Percentiles rank a stretch among this genome's conserved stretches.
phyloP scores from a whole-genome alignment of 495 filamentous ascomycete genomes.

The Cetradonia linearis region DNA sequence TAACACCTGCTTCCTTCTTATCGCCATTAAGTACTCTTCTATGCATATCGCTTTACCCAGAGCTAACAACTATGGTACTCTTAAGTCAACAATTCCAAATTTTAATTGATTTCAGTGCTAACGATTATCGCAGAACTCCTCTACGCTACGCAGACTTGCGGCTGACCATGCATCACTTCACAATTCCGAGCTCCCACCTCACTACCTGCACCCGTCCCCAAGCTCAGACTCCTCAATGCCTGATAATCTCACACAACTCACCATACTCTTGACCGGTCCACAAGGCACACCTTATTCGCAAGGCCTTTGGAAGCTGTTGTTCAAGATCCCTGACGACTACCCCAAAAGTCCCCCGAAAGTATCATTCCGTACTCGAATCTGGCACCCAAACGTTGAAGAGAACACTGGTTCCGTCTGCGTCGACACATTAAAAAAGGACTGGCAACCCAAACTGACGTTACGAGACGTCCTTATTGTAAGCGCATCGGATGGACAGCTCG shows the following conservation, averaged over 20 bases:
- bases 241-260: slow-evolving; percentile 53
- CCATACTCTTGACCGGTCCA: slow-evolving; percentile 51
- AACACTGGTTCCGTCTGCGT: slow-evolving; percentile 57
- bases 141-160: slow-evolving; percentile 52
- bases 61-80: slow-evolving; percentile 2
- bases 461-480: slow-evolving; percentile 52
- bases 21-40: not conserved
- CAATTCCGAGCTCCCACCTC: slow-evolving; percentile 48
- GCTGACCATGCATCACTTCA: slow-evolving; percentile 55
- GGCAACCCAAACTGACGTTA: slow-evolving; percentile 49
- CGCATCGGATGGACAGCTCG: slow-evolving; percentile 3
- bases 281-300: slow-evolving; percentile 52
- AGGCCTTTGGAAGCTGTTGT: slow-evolving; percentile 51
- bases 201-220: slow-evolving; percentile 51
- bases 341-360: slow-evolving; percentile 57
- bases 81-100: not conserved
- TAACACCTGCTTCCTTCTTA: not conserved
- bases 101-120: not conserved
- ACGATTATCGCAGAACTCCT: slow-evolving; percentile 26
- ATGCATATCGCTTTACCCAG: not conserved
- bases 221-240: slow-evolving; percentile 26
- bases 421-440: slow-evolving; percentile 63
- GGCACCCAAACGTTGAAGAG: slow-evolving; percentile 66
- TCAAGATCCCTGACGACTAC: slow-evolving; percentile 56
- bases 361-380: slow-evolving; percentile 56